Base-by-base conservation (phyloP, 495 filamentous ascomycete genomes). In the Parathielavia appendiculata region DNA sequence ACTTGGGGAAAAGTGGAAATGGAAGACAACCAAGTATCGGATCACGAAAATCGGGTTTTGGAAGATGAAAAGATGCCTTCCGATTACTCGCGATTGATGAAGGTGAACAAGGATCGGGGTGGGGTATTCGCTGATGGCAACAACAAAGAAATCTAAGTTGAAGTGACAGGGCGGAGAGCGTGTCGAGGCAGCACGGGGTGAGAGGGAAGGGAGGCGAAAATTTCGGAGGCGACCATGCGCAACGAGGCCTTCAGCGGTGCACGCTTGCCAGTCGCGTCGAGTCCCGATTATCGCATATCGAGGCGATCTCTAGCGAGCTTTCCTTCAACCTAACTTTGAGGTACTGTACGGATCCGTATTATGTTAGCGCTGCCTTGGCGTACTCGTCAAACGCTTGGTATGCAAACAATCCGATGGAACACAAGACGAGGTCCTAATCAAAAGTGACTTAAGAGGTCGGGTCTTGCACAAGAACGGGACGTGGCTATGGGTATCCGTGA, bases 151-250 rank as follows among this genome's bases (percentile, higher is more conserved):
- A 44, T 39, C 32, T 32, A 22, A 50, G 48, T 12, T 51, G 45
- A 46, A 32, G 38, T 11, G n/a, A 4, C 22, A 22, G 17, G 47
- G 46, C 36, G 55, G 55, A 58, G 48, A 26, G 45, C 23, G 26
- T 44, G 23, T 26, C 47, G 49, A 53, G 56, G 43, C 47, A 44
- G 58, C 35, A 38, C 51, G 34, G n/a, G 51, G 36, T 38, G 44
- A 48, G 48, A 54, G 20, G 47, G 47, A 30, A 16, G 34, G 38
- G 55, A 61, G 59, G 59, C 59, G 53, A 61, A 57, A 57, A 57
- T 62, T 61, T 57, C 48, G 59, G 59, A 35, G 59, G 59, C 43
- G 54, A 54, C 50, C 54, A 57, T 51, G 48, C 44, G 26, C 26
- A 30, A 30, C 26, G 26, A 3, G 26, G 3, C 26, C 3, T 30